Conservation (phyloP, 2,329 filamentous ascomycete genomes). For the Fusarium caatingaense region DNA sequence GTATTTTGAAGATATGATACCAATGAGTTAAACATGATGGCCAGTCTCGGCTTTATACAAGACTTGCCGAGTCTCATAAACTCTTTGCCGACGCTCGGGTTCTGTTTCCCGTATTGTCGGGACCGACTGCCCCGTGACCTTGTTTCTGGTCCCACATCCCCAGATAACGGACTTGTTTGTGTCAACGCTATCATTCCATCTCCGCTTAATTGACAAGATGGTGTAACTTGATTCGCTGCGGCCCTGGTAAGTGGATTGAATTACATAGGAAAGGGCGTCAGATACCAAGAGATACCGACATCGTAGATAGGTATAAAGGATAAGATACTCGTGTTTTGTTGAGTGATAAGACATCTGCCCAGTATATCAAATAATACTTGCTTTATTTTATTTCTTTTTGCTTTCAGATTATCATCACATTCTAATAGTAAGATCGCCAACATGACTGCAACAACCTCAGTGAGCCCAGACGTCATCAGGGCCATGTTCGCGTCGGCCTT, state of each 20-base stretch:
- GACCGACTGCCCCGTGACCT: slow-evolving; percentile 13
- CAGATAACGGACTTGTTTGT: background rate
- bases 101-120: slow-evolving; percentile 23
- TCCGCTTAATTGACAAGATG: background rate
- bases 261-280: slow-evolving; percentile 26
- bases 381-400: no score
- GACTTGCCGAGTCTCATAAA: background rate
- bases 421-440: background rate
- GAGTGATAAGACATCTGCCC: no score
- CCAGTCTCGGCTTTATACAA: background rate
- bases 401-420: rapidly evolving
- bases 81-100: slow-evolving; percentile 10
- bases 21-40: background rate
- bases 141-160: slow-evolving; percentile 10
- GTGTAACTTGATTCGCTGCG: slow-evolving; percentile 9
- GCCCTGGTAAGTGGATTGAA: slow-evolving; percentile 3
- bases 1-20: slow-evolving; percentile 8
- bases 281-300: background rate
- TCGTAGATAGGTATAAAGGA: slow-evolving; percentile 6
- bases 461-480: slow-evolving; percentile 25
- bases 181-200: slow-evolving; percentile 1
- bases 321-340: background rate
- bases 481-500: slow-evolving; percentile 48
- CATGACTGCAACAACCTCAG: slow-evolving; percentile 7
- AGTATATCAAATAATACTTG: background rate